Evolutionary conservation across 2,329 filamentous ascomycete species (phyloP).

Genomic region (Penicillium palitans): DNA sequence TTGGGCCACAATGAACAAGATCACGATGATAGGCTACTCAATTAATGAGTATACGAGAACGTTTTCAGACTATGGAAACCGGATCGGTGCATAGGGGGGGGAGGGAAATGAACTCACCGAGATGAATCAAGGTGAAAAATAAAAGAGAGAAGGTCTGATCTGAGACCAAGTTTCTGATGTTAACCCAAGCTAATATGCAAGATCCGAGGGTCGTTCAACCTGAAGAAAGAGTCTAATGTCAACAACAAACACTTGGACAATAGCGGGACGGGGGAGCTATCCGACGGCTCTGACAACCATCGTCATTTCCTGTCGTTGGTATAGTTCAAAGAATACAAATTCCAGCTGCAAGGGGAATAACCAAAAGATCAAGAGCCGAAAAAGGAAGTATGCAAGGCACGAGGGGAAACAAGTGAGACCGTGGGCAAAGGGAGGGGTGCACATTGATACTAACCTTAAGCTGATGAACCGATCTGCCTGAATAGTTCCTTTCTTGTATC

Average conservation of each 20-base stretch:
- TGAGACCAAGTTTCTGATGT: conserved; percentile 22
- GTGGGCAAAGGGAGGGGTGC: conserved; percentile 28
- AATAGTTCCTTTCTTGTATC: conserved; percentile 1
- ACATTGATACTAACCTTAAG: conserved; percentile 35
- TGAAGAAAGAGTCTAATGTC: conserved; percentile 31
- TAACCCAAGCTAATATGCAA: conserved; percentile 35
- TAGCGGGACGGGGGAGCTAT: conserved; percentile 27
- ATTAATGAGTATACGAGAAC: conserved; percentile 38
- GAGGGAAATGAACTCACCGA: conserved; percentile 19
- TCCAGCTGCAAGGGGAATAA: conserved; percentile 36
- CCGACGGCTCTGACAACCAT: conserved; percentile 27
- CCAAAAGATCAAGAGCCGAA: conserved; percentile 19
- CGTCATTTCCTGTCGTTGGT: conserved; percentile 27
- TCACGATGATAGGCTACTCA: conserved; percentile 38
- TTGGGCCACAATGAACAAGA: conserved; percentile 26
- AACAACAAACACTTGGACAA: conserved; percentile 36
- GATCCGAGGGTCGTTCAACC: conserved; percentile 22
- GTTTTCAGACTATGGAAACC: conserved; percentile 17
- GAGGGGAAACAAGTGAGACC: conserved; percentile 26
- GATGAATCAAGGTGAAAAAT: conserved; percentile 23
- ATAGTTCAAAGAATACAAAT: conserved; percentile 28
- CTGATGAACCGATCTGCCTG: conserved; percentile 14
- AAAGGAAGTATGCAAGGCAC: conserved; percentile 41
- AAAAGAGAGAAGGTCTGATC: conserved; percentile 10
- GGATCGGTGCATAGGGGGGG: conserved; percentile 34